phyloP scores from a whole-genome alignment of 2,329 filamentous ascomycete species.

The Pseudogymnoascus sp. region DNA sequence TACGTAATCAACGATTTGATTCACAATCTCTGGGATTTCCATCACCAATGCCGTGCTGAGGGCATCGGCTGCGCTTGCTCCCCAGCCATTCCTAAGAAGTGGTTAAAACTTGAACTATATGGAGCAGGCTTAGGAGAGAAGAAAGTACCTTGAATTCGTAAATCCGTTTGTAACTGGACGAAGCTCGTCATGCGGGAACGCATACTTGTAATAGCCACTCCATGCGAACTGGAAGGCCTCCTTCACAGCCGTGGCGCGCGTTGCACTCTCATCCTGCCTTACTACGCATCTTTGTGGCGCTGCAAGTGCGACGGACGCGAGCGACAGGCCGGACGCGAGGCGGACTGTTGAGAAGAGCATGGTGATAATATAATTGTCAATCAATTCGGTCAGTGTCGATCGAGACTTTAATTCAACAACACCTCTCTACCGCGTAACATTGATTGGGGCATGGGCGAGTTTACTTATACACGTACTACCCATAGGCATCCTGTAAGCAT shows the following conservation, averaged over 20 bases:
- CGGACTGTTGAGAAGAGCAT: neutral
- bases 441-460: neutral
- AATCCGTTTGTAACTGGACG: slow-evolving; percentile 57
- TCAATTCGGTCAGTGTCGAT: neutral
- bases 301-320: neutral
- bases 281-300: neutral
- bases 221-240: slow-evolving; percentile 63
- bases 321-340: neutral
- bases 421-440: neutral
- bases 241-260: slow-evolving; percentile 51
- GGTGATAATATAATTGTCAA: neutral
- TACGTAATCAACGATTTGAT: slow-evolving; percentile 63
- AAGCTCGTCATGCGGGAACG: slow-evolving; percentile 71
- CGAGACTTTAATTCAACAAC: neutral
- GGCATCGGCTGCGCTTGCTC: slow-evolving; percentile 73
- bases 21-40: slow-evolving; percentile 57
- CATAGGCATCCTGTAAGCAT: neutral
- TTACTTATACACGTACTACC: slow-evolving; percentile 3
- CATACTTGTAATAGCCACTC: slow-evolving; percentile 64
- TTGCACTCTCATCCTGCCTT: neutral
- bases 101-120: slow-evolving; percentile 12
- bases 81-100: slow-evolving; percentile 65
- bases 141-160: slow-evolving; percentile 58
- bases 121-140: neutral
- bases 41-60: slow-evolving; percentile 74